Percentiles rank a stretch among this genome's conserved stretches.
Conservation (phyloP, 2,329 filamentous ascomycete species). For the Orbilia ellipsospora region DNA sequence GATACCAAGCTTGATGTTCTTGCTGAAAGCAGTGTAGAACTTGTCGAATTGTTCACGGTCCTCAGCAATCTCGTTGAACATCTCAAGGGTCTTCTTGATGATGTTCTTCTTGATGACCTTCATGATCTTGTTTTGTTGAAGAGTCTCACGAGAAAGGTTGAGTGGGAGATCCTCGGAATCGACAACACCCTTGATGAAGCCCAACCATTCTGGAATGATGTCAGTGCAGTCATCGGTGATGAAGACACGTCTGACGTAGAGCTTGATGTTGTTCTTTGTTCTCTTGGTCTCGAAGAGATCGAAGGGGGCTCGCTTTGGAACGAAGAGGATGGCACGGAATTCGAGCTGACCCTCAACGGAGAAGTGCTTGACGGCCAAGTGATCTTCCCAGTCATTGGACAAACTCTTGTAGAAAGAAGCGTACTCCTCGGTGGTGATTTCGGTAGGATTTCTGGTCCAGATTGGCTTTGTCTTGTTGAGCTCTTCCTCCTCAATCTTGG, state of each 20-base stretch:
- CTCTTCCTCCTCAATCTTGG: conserved; percentile 98
- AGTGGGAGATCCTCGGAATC: conserved; percentile 99
- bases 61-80: conserved; percentile 98
- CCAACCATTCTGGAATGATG: conserved; percentile 98
- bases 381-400: conserved; percentile 99
- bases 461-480: conserved; percentile 99
- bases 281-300: conserved; percentile 99
- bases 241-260: conserved; percentile 99
- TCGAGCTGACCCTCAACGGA: conserved; percentile 99
- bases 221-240: conserved; percentile 99
- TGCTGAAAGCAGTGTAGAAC: conserved; percentile 99
- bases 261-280: conserved; percentile 99
- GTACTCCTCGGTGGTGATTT: conserved; percentile 97
- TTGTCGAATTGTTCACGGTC: conserved; percentile 99
- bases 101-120: conserved; percentile 99
- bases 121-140: conserved; percentile 99
- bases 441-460: conserved; percentile 97
- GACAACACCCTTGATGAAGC: conserved; percentile 99
- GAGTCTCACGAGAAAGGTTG: conserved; percentile 99
- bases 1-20: conserved; percentile 99
- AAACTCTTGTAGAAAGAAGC: conserved; percentile 99
- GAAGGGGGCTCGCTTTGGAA: conserved; percentile 99
- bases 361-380: conserved; percentile 99
- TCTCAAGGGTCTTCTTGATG: conserved; percentile 99
- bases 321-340: conserved; percentile 99